Evolutionary conservation across 2,329 filamentous ascomycete species (phyloP).

Genomic region (Coniochaeta sp.): DNA sequence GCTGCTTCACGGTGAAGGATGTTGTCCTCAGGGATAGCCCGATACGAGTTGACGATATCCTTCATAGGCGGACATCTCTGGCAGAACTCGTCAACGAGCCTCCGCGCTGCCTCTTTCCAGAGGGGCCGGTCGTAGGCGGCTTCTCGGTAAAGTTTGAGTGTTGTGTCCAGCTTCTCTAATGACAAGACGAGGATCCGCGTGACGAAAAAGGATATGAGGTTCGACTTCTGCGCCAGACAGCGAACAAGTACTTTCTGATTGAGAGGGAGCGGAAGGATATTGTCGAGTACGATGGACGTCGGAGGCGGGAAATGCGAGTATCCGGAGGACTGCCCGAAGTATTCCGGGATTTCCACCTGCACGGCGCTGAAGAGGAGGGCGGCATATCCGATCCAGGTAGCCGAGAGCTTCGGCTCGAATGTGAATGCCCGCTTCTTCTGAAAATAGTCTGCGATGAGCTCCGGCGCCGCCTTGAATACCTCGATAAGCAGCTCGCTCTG

Average conservation of each 20-base stretch:
- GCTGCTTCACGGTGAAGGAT: constrained; percentile 70
- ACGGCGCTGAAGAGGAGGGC: constrained; percentile 80
- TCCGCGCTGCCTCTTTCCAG: constrained; percentile 64
- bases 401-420: constrained; percentile 85
- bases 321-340: constrained; percentile 60
- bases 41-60: constrained; percentile 69
- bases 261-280: constrained; percentile 74
- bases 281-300: constrained; percentile 72
- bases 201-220: constrained; percentile 78
- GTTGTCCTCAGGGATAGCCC: constrained; percentile 60
- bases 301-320: constrained; percentile 69
- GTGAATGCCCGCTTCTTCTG: constrained; percentile 70
- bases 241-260: constrained; percentile 72
- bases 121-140: constrained; percentile 32
- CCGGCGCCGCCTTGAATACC: constrained; percentile 76
- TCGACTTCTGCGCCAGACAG: constrained; percentile 70
- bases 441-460: constrained; percentile 85
- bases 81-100: constrained; percentile 67
- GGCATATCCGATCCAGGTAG: constrained; percentile 92
- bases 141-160: constrained; percentile 54
- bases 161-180: constrained; percentile 66
- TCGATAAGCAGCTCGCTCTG: constrained; percentile 76
- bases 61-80: constrained; percentile 75
- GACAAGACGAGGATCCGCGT: constrained; percentile 71
- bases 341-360: constrained; percentile 62